Evolutionary conservation across 768 basidiomycete species (phyloP).

Genomic region (Pleurotus cornucopiae): DNA sequence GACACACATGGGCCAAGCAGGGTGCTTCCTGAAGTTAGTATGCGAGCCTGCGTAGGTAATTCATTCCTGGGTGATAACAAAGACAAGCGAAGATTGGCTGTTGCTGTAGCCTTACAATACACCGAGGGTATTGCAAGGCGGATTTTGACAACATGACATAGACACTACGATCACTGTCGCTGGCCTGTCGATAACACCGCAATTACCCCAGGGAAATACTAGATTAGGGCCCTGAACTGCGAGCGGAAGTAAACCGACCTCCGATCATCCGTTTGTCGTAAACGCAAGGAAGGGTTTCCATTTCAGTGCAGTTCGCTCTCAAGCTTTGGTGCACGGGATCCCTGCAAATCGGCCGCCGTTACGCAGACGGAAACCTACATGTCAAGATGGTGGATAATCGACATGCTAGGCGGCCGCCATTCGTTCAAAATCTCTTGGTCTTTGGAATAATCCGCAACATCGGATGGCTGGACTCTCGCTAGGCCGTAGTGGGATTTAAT

Average conservation of each 20-base stretch:
- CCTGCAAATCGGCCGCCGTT: no score
- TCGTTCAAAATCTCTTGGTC: no score
- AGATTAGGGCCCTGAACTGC: not conserved
- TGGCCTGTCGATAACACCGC: not conserved
- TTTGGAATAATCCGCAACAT: no score
- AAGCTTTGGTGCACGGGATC: not conserved
- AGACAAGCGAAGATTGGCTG: not conserved
- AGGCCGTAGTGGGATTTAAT: no score
- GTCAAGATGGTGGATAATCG: no score
- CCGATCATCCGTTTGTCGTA: not conserved
- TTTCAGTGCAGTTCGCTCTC: constrained; percentile 7
- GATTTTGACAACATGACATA: constrained; percentile 1
- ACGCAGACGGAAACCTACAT: no score
- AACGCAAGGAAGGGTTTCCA: constrained; percentile 3
- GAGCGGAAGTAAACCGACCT: constrained; percentile 1
- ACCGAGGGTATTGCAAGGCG: not conserved
- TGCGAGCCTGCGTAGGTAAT: not conserved
- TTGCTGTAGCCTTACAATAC: not conserved
- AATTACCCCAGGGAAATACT: not conserved
- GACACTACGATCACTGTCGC: not conserved
- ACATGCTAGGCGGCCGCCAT: no score
- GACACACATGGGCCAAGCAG: not conserved
- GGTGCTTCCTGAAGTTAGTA: not conserved
- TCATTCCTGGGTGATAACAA: not conserved
- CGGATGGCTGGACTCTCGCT: no score